Conservation (phyloP, 2,329 filamentous ascomycete genomes). For the Fusarium sp. region DNA sequence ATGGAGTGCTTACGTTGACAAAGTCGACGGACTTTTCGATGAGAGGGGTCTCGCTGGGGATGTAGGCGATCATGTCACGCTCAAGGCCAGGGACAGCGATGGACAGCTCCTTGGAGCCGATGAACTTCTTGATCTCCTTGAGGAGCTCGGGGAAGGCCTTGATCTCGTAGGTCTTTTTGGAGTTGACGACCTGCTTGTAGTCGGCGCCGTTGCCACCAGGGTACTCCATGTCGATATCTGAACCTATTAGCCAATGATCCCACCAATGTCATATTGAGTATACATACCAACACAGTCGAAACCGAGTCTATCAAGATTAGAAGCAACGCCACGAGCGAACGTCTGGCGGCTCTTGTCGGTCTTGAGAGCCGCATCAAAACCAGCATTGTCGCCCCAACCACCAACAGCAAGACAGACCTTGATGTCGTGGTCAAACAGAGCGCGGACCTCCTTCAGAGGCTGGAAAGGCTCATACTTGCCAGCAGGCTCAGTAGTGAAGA, state of each 20-base stretch:
- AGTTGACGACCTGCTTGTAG: slow-evolving; percentile 71
- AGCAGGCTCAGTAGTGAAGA: slow-evolving; percentile 54
- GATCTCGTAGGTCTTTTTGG: slow-evolving; percentile 66
- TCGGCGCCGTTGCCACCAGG: slow-evolving; percentile 72
- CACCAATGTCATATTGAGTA: too few relatives aligned
- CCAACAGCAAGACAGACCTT: slow-evolving; percentile 72
- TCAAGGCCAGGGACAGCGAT: slow-evolving; percentile 72
- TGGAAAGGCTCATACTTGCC: slow-evolving; percentile 63
- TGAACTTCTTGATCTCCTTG: slow-evolving; percentile 62
- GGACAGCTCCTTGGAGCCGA: slow-evolving; percentile 70
- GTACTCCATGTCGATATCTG: slow-evolving; percentile 75
- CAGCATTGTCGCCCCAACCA: slow-evolving; percentile 70
- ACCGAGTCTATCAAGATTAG: slow-evolving; percentile 61
- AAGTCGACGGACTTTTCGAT: slow-evolving; percentile 71
- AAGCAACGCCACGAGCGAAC: slow-evolving; percentile 67
- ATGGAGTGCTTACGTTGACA: slow-evolving; percentile 58
- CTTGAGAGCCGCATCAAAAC: slow-evolving; percentile 62
- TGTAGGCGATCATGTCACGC: slow-evolving; percentile 75
- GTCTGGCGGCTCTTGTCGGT: slow-evolving; percentile 55
- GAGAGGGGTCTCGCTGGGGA: slow-evolving; percentile 60
- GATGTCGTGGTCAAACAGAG: slow-evolving; percentile 60
- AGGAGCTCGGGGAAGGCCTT: slow-evolving; percentile 69
- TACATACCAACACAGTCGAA: slow-evolving; percentile 68
- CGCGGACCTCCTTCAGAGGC: slow-evolving; percentile 59
- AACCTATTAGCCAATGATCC: accelerated